Base-by-base conservation (phyloP, 163 green algal genomes). In the Scenedesmus sp. region DNA sequence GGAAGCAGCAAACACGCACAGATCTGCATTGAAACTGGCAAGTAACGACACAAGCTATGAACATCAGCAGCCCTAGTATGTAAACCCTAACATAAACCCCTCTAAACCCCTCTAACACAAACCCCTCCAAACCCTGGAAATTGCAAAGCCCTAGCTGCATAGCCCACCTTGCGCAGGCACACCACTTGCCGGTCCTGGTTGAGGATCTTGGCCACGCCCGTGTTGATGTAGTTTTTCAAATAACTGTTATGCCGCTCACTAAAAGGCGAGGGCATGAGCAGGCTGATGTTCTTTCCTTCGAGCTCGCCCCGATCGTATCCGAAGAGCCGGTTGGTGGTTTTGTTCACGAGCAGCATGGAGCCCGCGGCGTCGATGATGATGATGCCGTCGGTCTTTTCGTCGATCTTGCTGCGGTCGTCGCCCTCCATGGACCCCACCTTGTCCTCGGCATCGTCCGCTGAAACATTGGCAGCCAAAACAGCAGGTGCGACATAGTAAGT, bases 241-340 rank as follows among this genome's bases (percentile, higher is more conserved):
- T 92, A 92, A 52, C 60, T n/a, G 82, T 88, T 82, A 3, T 88
- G 88, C 2, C 88, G 60, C 12, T 18, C 34, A 16, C 89, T 92
- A 82, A 89, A 92, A 5, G 89, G 89, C 54, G 76, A 56, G 0
- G 89, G 89, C 81, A 89, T 89, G 7, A 92, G 55, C 1, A 66
- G 5, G 16, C 13, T 66, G 56, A 92, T 46, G 23, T 92, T 96
- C 82, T 93, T 94, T 84, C 94, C 94, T 82, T 94, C 92, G 92
- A 96, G 88, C 77, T 96, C 94, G 23, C 90, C 93, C 84, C 94
- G 94, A 23, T 85, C 76, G 94, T 94, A 96, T 16, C 91, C 94
- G 88, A 94, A 94, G 84, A 96, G 96, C 26, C 62, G 89, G 74
- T 93, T 93, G 26, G 90, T 90, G 16, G 86, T 82, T 64, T 91